Evolutionary conservation across 208 protist genomes (phyloP).

Genomic region (Leishmania major): DNA sequence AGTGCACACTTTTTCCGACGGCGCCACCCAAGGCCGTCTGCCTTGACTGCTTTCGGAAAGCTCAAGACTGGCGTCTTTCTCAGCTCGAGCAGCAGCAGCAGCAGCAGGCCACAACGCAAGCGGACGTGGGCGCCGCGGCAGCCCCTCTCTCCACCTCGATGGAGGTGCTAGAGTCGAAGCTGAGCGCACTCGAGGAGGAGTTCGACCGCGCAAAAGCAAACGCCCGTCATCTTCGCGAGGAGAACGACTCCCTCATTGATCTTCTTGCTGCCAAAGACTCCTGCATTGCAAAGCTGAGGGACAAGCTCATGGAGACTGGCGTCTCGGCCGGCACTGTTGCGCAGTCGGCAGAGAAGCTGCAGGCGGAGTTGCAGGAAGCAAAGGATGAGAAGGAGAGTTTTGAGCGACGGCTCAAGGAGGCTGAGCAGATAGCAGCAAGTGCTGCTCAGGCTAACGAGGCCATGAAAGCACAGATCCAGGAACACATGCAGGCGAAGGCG

Average conservation of each 20-base stretch:
- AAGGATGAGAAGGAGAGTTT: neutral
- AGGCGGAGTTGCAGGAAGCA: neutral
- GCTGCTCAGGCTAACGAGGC: slow-evolving; percentile 5
- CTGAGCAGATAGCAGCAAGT: neutral
- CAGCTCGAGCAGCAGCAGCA: slow-evolving; percentile 8
- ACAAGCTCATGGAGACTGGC: neutral
- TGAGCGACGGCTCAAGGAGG: neutral
- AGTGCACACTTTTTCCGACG: slow-evolving; percentile 40
- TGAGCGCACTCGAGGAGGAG: slow-evolving; percentile 21
- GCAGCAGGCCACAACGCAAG: neutral
- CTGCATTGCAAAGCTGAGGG: slow-evolving; percentile 18
- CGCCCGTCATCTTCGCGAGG: slow-evolving; percentile 35
- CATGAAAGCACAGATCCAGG: neutral
- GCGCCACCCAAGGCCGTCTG: slow-evolving; percentile 41
- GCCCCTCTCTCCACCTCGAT: neutral
- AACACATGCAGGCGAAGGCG: neutral
- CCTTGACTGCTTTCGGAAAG: slow-evolving; percentile 61
- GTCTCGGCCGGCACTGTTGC: neutral
- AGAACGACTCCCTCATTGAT: slow-evolving; percentile 35
- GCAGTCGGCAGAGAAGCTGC: neutral
- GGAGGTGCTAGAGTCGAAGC: neutral
- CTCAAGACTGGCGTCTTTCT: slow-evolving; percentile 38
- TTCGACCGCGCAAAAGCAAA: slow-evolving; percentile 19
- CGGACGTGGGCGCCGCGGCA: neutral
- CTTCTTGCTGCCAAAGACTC: slow-evolving; percentile 23